These are phyloP conservation scores for Calonectria henricotiae DNA, from an alignment of 2,329 filamentous ascomycete species.

Conservation along the genomic window DNA sequence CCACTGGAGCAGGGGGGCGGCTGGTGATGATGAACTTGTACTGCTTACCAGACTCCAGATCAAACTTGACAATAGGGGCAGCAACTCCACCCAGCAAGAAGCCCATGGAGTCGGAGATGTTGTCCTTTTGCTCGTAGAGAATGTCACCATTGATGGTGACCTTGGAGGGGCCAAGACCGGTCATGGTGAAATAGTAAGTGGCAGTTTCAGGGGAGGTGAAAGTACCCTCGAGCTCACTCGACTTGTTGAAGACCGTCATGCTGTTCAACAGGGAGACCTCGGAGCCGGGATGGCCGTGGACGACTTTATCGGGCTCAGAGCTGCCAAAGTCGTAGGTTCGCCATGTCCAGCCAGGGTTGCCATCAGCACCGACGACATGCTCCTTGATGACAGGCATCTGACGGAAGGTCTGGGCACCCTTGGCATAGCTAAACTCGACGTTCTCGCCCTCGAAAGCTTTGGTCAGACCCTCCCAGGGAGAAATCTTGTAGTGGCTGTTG, in stretches of 20 bases:
- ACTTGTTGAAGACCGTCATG: slow-evolving; percentile 37
- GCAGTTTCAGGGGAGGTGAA: slow-evolving; percentile 49
- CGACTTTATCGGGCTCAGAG: slow-evolving; percentile 37
- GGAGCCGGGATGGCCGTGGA: slow-evolving; percentile 46
- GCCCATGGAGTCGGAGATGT: slow-evolving; percentile 53
- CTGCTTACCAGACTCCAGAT: slow-evolving; percentile 22
- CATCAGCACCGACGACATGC: slow-evolving; percentile 48
- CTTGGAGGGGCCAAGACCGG: slow-evolving; percentile 49
- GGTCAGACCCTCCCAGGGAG: slow-evolving; percentile 51
- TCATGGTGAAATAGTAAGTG: slow-evolving; percentile 51
- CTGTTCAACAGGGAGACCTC: slow-evolving; percentile 37
- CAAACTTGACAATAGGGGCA: slow-evolving; percentile 67
- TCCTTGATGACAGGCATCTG: slow-evolving; percentile 39
- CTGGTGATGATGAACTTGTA: slow-evolving; percentile 29
- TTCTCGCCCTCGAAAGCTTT: slow-evolving; percentile 42
- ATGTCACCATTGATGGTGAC: slow-evolving; percentile 50
- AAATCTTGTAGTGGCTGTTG: slow-evolving; percentile 53
- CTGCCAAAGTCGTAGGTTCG: slow-evolving; percentile 44
- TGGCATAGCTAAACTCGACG: slow-evolving; percentile 47
- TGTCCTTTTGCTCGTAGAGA: slow-evolving; percentile 50
- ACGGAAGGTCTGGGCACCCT: slow-evolving; percentile 43
- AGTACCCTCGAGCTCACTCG: slow-evolving; percentile 47
- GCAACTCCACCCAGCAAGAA: slow-evolving; percentile 50
- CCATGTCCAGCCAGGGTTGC: slow-evolving; percentile 50
- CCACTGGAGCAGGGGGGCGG: slow-evolving; percentile 23